Evolutionary conservation across 805 yeast species (phyloP), one percentile per base, ranked within the genome.

Genomic region (Yarrowia keelungensis): DNA sequence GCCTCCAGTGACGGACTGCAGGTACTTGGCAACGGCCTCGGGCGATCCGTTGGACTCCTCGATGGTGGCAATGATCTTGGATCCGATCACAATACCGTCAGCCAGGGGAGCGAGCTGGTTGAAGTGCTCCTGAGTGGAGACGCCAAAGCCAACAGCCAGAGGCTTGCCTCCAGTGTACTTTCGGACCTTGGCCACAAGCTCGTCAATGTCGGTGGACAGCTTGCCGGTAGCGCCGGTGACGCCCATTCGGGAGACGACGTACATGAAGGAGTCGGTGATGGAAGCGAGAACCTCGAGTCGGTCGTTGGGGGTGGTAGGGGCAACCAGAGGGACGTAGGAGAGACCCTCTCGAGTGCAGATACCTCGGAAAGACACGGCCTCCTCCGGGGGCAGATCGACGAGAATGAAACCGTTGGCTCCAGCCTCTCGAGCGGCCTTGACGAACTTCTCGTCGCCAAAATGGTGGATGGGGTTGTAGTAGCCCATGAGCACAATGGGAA

Each of bases 351-450:
- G 79, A 38, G 89, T 76, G 77, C 97, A 91, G 62, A 82, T 81
- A 69, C 86, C 82, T 82, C 99, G 87, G 79, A 94, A 90, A 72
- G 89, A 87, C 72, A 90, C 83, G 19, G 99, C 98, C 79, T 93
- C 98, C 83, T 95, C 98, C 38, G 99, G 99, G 64, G 99, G 99
- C 74, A 95, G 82, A 79, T 95, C 99, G 51, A 94, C 98, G 65
- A 95, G 87, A 74, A 95, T 89, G 79, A 89, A 95, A 32, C 98
- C 99, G 76, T 91, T 92, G 61, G 92, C 99, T 72, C 99, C 99
- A 0, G 93, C 97, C 32, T 81, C 83, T 66, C 88, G 87, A n/a
- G 96, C 85, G 71, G 89, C 97, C 71, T 83, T 81, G 71, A 92
- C 86, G 12, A 95, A 83, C 78, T 87, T 83, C 74, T 89, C 89